A percentile compares a stretch with the other conserved stretches of the same genome.
phyloP scores from a whole-genome alignment of 148 eudicot species.

The Silene uniflora region DNA sequence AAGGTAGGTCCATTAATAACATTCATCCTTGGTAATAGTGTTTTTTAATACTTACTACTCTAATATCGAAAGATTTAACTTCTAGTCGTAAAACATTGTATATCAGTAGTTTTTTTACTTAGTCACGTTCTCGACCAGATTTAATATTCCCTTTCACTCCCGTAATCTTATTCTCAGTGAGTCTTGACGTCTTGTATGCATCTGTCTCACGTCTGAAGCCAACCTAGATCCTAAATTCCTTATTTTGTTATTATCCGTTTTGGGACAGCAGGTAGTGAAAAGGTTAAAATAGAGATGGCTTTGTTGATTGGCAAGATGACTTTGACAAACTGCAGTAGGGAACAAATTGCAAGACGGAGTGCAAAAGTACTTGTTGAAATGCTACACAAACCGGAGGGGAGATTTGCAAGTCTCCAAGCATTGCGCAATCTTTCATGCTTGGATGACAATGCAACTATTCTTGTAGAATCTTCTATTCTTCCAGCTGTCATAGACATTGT shows the following conservation, averaged over 20 bases:
- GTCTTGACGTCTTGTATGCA: not conserved
- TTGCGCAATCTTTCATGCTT: conserved; percentile 47
- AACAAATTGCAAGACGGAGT: conserved; percentile 50
- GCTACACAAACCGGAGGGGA: conserved; percentile 47
- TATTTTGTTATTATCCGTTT: not conserved
- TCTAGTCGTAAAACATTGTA: not conserved
- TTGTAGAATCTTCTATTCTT: conserved; percentile 51
- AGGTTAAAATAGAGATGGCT: conserved; percentile 47
- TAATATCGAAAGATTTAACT: not conserved
- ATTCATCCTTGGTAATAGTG: not conserved
- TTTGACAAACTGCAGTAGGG: conserved; percentile 50
- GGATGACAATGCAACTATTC: conserved; percentile 60
- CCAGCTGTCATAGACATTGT: conserved; percentile 48
- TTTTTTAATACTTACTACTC: not conserved
- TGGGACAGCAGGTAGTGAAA: conserved; percentile 42
- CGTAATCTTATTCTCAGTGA: not conserved
- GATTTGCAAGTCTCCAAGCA: conserved; percentile 47
- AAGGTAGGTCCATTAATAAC: conserved; percentile 33
- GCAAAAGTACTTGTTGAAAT: conserved; percentile 48
- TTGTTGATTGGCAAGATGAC: conserved; percentile 54
- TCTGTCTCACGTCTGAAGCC: not conserved
- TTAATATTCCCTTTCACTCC: not conserved
- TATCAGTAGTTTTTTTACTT: not conserved
- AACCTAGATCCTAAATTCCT: not conserved
- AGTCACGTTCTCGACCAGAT: not conserved